phyloP scores from a whole-genome alignment of 768 basidiomycete species.

The Holtermanniella nyarrowii region DNA sequence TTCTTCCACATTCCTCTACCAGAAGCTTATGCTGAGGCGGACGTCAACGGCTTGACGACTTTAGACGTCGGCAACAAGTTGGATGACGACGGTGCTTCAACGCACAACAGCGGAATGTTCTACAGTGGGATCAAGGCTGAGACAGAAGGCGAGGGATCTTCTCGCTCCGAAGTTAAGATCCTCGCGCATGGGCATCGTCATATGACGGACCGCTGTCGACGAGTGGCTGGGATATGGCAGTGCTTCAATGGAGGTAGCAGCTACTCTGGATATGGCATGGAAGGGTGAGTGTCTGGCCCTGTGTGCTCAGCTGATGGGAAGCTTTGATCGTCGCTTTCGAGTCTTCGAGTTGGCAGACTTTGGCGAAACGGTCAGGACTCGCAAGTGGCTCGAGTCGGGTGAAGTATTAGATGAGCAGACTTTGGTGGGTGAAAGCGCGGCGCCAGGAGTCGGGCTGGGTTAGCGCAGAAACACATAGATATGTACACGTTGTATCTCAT shows the following conservation, averaged over 20 bases:
- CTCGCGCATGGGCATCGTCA: constrained; percentile 87
- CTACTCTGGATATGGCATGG: constrained; percentile 68
- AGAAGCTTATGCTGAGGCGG: constrained; percentile 63
- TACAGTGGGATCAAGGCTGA: constrained; percentile 66
- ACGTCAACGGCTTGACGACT: constrained; percentile 50
- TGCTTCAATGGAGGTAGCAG: constrained; percentile 83
- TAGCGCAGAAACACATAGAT: too few relatives aligned
- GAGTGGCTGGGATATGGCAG: constrained; percentile 76
- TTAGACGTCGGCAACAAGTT: constrained; percentile 63
- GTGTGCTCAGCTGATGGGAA: too few relatives aligned
- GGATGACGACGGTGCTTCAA: constrained; percentile 44
- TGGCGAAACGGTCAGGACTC: constrained; percentile 83
- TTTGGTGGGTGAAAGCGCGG: constrained; percentile 27
- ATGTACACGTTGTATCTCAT: too few relatives aligned
- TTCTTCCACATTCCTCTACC: constrained; percentile 95
- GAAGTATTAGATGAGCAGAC: constrained; percentile 31
- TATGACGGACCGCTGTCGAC: constrained; percentile 75
- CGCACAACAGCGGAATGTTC: constrained; percentile 65
- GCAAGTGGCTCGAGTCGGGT: constrained; percentile 51
- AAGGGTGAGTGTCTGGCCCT: constrained; percentile 49
- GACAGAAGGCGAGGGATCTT: constrained; percentile 43
- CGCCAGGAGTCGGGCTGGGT: constrained; percentile 16
- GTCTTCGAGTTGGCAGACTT: constrained; percentile 77
- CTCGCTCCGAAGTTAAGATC: constrained; percentile 65
- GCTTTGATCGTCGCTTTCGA: constrained; percentile 84